Base-by-base conservation (phyloP, 805 yeast species). In the Candida easanensis region DNA sequence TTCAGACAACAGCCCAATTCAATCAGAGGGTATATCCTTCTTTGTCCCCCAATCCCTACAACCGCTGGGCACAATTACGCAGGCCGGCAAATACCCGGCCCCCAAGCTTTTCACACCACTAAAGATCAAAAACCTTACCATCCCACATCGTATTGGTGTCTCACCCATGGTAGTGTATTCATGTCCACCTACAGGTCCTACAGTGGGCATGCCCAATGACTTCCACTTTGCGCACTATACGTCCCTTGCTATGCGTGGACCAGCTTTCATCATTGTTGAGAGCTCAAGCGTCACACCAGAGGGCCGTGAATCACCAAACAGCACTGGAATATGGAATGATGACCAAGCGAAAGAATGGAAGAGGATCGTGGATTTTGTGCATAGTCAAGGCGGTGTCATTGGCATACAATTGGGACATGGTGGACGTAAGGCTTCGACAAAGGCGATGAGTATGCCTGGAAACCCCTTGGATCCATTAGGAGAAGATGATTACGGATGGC, bases 301-400 rank as follows among this genome's bases (percentile, higher is more conserved):
- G 13, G 31, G n/a, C 7, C 31, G 31, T n/a, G 31, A n/a, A 8
- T 27, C 32, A 10, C 19, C 33, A 10, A 25, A 27, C 49, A 20
- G 8, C 18, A 18, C 26, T 21, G 84, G 82, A 2, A 50, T 78
- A 18, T 77, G 71, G 70, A 68, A 54, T 26, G 77, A 75, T 36
- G 69, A 63, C 25, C 79, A 74, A 39, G 79, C 78, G 3, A 35
- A 22, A 8, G 15, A 27, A 14, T 27, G 31, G 31, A 27, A 27
- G 16, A 11, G 16, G 13, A 7, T 27, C 13, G 31, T 27, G 7
- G 31, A 27, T 14, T 27, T 27, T 14, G 15, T 27, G 7, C 31
- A 27, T 14, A 13, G 16, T 14, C 31, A 27, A 14, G 15, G 15
- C 7, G 31, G 31, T 6, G 16, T n/a, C 7, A 14, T 27, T 6